Evolutionary conservation across 768 basidiomycete species (phyloP).

Genomic region (Naganishia friedmannii): DNA sequence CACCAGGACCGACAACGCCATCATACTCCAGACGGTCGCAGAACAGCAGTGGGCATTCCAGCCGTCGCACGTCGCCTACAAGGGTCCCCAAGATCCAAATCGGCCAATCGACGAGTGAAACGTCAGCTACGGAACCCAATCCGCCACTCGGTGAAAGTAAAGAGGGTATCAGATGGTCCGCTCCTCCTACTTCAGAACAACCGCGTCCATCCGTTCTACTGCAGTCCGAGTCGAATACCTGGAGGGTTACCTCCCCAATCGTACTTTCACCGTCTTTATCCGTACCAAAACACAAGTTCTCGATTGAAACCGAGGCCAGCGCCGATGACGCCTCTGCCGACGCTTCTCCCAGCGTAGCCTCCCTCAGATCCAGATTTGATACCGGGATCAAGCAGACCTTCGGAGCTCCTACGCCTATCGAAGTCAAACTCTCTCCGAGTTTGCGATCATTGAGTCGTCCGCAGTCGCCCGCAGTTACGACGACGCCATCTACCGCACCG

Average conservation of each 20-base stretch:
- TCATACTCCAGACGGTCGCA: not conserved
- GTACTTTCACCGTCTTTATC: not conserved
- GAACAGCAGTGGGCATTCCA: not conserved
- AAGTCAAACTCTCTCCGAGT: not conserved
- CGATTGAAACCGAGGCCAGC: not conserved
- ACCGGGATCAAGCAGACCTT: not conserved
- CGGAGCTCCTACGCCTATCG: not conserved
- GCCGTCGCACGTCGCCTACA: not conserved
- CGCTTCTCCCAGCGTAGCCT: conserved; percentile 4
- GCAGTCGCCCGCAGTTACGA: not conserved
- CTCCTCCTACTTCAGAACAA: not conserved
- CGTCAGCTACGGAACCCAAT: not conserved
- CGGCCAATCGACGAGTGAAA: not conserved
- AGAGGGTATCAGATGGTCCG: not conserved
- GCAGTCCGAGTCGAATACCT: not conserved
- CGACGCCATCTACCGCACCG: not conserved
- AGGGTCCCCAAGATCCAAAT: not conserved
- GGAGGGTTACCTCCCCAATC: not conserved
- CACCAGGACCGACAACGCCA: not conserved
- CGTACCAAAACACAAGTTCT: not conserved
- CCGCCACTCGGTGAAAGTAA: not conserved
- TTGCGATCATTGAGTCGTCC: not conserved
- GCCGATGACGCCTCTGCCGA: not conserved
- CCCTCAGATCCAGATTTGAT: conserved; percentile 3
- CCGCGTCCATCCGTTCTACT: not conserved